Evolutionary conservation across 306 rosid genomes (phyloP).

Genomic region (Begonia fuchsioides): DNA sequence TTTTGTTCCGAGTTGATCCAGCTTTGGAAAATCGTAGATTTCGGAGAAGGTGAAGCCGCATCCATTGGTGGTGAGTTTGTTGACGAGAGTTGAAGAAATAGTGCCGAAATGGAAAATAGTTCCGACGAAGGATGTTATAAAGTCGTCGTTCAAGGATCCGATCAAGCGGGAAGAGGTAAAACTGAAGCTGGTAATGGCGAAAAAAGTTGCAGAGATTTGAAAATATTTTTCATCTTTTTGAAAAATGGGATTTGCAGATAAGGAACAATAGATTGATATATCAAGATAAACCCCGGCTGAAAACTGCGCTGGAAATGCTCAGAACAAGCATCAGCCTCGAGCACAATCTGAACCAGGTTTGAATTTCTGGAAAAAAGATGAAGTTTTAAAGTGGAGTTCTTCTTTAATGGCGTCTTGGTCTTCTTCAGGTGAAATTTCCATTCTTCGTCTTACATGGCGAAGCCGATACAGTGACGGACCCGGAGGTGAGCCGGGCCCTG

Average conservation of each 20-base stretch:
- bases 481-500: slow-evolving; percentile 73
- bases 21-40: slow-evolving; percentile 23
- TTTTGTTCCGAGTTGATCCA: too few relatives aligned
- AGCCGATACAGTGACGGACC: slow-evolving; percentile 84
- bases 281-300: slow-evolving; percentile 75
- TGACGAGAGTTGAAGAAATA: slow-evolving; percentile 45
- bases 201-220: not conserved
- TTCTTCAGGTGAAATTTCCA: slow-evolving; percentile 47
- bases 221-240: not conserved
- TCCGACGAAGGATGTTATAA: slow-evolving; percentile 58
- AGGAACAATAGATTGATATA: slow-evolving; percentile 64
- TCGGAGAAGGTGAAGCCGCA: slow-evolving; percentile 78
- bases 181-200: not conserved
- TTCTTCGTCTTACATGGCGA: slow-evolving; percentile 82
- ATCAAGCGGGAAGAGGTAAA: slow-evolving; percentile 58
- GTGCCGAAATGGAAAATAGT: slow-evolving; percentile 86
- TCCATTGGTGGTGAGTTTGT: slow-evolving; percentile 40
- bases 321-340: slow-evolving; percentile 54
- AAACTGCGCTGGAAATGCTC: slow-evolving; percentile 74
- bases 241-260: slow-evolving; percentile 28
- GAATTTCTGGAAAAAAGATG: not conserved
- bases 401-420: not conserved
- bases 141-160: slow-evolving; percentile 55
- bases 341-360: slow-evolving; percentile 43
- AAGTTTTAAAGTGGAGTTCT: not conserved